phyloP scores from a whole-genome alignment of 2,329 filamentous ascomycete species.

The Colletotrichum caudatum region DNA sequence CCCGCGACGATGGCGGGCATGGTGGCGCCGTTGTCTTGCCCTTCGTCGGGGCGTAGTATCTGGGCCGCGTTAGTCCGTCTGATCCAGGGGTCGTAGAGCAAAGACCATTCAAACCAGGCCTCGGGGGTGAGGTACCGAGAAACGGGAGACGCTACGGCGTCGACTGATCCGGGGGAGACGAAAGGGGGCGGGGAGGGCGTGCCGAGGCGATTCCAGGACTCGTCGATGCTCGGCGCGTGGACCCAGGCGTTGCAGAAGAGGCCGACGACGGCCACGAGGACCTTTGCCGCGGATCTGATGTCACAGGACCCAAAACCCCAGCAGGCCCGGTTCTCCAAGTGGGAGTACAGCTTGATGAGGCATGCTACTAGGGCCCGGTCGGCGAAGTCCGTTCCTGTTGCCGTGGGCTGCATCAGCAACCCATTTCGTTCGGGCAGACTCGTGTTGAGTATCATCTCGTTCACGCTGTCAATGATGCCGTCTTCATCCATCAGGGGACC shows the following conservation, averaged over 20 bases:
- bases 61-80: conserved; percentile 24
- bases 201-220: conserved; percentile 17
- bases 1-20: not conserved
- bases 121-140: conserved; percentile 20
- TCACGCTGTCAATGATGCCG: not conserved
- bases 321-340: conserved; percentile 19
- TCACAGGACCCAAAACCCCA: conserved; percentile 12
- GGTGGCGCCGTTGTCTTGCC: not conserved
- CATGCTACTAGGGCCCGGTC: conserved; percentile 28
- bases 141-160: not conserved
- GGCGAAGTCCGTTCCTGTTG: conserved; percentile 5
- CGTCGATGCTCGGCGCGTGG: conserved; percentile 25
- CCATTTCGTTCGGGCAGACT: not conserved
- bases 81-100: conserved; percentile 36
- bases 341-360: conserved; percentile 29
- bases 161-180: not conserved
- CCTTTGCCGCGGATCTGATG: not conserved
- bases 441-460: conserved; percentile 12
- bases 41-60: not conserved
- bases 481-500: conserved; percentile 13
- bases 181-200: not conserved
- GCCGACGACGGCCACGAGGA: conserved; percentile 22
- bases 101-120: conserved; percentile 35
- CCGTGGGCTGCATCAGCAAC: conserved; percentile 17
- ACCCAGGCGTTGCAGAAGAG: conserved; percentile 37